A percentile compares a stretch with the other conserved stretches of the same genome.
These are phyloP conservation scores for Albatrellus sp. DNA, from an alignment of 1,284 basidiomycete species.

Conservation along the genomic window DNA sequence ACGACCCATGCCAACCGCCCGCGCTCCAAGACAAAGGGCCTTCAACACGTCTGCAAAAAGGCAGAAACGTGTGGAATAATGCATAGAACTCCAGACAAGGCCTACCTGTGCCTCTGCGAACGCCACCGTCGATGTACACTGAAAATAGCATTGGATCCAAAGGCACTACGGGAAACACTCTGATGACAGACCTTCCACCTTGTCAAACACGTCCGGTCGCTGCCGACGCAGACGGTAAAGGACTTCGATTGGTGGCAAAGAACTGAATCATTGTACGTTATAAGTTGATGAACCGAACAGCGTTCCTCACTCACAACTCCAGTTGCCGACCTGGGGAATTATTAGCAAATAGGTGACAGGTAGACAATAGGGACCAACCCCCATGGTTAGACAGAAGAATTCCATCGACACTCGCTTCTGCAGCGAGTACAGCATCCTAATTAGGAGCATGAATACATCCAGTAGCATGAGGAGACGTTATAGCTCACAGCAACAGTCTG, in stretches of 20 bases:
- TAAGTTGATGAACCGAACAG: neutral
- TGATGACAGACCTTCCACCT: constrained; percentile 42
- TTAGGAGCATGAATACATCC: neutral
- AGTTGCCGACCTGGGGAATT: constrained; percentile 59
- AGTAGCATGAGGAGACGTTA: neutral
- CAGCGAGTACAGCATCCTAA: constrained; percentile 77
- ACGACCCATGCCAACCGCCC: constrained; percentile 80
- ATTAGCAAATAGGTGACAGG: neutral
- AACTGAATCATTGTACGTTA: constrained; percentile 20
- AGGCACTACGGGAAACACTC: neutral
- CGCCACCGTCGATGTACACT: constrained; percentile 88
- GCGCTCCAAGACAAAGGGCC: constrained; percentile 84
- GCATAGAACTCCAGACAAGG: constrained; percentile 1
- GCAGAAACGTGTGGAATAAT: neutral
- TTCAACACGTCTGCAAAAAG: constrained; percentile 64
- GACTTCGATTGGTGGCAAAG: constrained; percentile 65
- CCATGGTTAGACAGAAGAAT: constrained; percentile 90
- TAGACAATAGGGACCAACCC: constrained; percentile 34
- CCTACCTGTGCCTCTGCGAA: constrained; percentile 70
- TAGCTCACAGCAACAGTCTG: constrained; percentile 60
- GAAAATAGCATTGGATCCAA: constrained; percentile 3
- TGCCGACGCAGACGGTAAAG: constrained; percentile 62
- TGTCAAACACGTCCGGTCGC: constrained; percentile 66
- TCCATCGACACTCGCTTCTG: constrained; percentile 78
- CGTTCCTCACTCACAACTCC: constrained; percentile 43